Conservation (phyloP, 208 protist genomes). For the Leishmania arabica region DNA sequence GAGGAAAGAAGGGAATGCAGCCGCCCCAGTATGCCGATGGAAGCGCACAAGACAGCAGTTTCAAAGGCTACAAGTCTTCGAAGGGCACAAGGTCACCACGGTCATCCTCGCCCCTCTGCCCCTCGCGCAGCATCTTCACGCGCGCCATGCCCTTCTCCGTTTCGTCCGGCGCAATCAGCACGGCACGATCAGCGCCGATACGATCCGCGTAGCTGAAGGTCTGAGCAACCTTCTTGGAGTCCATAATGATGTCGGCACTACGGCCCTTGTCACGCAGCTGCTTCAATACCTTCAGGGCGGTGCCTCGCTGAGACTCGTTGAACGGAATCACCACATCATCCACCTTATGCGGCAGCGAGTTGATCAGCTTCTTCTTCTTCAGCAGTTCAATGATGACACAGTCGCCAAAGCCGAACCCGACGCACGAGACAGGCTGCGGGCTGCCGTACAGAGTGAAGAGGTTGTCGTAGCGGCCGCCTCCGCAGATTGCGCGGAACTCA, state of each 20-base stretch:
- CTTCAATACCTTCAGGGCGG: slow-evolving; percentile 76
- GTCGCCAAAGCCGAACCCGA: slow-evolving; percentile 96
- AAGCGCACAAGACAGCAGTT: not conserved
- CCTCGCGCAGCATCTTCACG: slow-evolving; percentile 93
- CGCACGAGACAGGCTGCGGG: slow-evolving; percentile 89
- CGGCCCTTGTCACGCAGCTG: slow-evolving; percentile 78
- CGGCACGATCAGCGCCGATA: slow-evolving; percentile 83
- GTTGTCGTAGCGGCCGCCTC: slow-evolving; percentile 96
- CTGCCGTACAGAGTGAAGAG: slow-evolving; percentile 94
- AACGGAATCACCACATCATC: slow-evolving; percentile 94
- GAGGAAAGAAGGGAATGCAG: slow-evolving; percentile 17
- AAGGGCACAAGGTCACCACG: slow-evolving; percentile 63
- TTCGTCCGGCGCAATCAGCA: slow-evolving; percentile 94
- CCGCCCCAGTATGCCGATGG: not conserved
- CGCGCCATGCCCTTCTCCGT: slow-evolving; percentile 88
- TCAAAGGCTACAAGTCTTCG: slow-evolving; percentile 38
- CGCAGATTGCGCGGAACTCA: slow-evolving; percentile 95
- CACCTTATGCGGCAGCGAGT: slow-evolving; percentile 53
- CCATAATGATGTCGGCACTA: slow-evolving; percentile 91
- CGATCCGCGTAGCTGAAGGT: slow-evolving; percentile 96
- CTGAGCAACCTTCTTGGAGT: slow-evolving; percentile 91
- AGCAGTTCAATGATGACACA: slow-evolving; percentile 96
- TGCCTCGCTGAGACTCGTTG: slow-evolving; percentile 89
- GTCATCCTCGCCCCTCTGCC: slow-evolving; percentile 53
- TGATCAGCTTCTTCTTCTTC: slow-evolving; percentile 88